A percentile compares a stretch with the other conserved stretches of the same genome.
phyloP scores from a whole-genome alignment of 2,329 filamentous ascomycete species.

The Epichloe sylvatica region DNA sequence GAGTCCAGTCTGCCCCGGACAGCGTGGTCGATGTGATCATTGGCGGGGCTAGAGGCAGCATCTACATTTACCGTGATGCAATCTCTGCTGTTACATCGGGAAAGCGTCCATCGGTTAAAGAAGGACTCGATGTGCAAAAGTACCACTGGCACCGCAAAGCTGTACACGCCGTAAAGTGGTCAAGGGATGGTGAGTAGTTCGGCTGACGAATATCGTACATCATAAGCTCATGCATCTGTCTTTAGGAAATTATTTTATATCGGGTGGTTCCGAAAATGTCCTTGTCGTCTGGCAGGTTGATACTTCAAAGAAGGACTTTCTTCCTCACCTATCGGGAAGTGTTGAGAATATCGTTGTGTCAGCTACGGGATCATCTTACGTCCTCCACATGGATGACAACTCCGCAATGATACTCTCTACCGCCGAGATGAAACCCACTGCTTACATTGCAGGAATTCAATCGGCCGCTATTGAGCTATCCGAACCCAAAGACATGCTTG shows the following conservation, averaged over 20 bases:
- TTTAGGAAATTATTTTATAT: slow-evolving; percentile 80
- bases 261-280: slow-evolving; percentile 79
- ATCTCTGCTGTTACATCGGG: slow-evolving; percentile 40
- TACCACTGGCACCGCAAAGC: slow-evolving; percentile 85
- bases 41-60: slow-evolving; percentile 61
- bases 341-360: slow-evolving; percentile 80
- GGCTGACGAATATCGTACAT: background rate
- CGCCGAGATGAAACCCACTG: slow-evolving; percentile 70
- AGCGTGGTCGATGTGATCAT: slow-evolving; percentile 57
- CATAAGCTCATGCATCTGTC: slow-evolving; percentile 15
- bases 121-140: slow-evolving; percentile 46
- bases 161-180: slow-evolving; percentile 82
- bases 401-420: slow-evolving; percentile 84
- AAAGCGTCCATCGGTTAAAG: slow-evolving; percentile 25
- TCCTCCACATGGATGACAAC: slow-evolving; percentile 78
- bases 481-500: slow-evolving; percentile 37
- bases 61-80: slow-evolving; percentile 71
- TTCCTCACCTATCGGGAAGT: slow-evolving; percentile 79
- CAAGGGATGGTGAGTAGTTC: slow-evolving; percentile 55
- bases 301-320: slow-evolving; percentile 64
- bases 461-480: slow-evolving; percentile 37
- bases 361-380: slow-evolving; percentile 64
- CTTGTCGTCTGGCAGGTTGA: slow-evolving; percentile 89
- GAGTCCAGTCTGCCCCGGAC: slow-evolving; percentile 14
- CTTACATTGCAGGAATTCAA: slow-evolving; percentile 76